Percentiles rank a stretch among this genome's conserved stretches.
phyloP scores from a whole-genome alignment of 495 filamentous ascomycete species.

The Tetracladium marchalianum region DNA sequence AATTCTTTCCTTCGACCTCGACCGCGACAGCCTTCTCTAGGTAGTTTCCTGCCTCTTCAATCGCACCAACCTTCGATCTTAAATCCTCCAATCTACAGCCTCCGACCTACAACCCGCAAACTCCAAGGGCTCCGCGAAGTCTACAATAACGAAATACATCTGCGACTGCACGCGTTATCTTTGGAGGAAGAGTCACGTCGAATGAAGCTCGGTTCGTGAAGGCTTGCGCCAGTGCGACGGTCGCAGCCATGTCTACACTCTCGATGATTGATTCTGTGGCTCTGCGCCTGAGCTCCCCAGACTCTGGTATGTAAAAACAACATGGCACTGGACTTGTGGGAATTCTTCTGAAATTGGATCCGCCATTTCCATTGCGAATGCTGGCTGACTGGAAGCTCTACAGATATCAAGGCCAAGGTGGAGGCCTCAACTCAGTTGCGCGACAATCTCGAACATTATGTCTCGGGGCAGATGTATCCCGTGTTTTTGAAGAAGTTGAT shows the following conservation, averaged over 20 bases:
- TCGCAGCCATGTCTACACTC: constrained; percentile 37
- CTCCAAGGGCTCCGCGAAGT: background rate
- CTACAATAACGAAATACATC: background rate
- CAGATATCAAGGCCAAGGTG: constrained; percentile 67
- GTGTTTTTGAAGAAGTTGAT: constrained; percentile 76
- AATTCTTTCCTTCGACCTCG: too few species aligned
- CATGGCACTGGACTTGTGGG: too few species aligned
- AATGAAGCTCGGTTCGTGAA: constrained; percentile 14
- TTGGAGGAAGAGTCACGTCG: background rate
- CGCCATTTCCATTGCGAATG: background rate
- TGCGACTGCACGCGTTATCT: too few species aligned
- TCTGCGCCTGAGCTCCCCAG: constrained; percentile 39
- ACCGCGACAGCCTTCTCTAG: background rate
- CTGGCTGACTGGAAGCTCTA: constrained; percentile 3
- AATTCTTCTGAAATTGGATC: background rate
- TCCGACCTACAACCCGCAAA: background rate
- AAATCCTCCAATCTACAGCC: background rate
- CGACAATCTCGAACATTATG: constrained; percentile 70
- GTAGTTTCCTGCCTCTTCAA: background rate
- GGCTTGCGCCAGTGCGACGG: constrained; percentile 16
- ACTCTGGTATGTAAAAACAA: constrained; percentile 31
- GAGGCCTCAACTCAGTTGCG: constrained; percentile 71
- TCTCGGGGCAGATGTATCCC: constrained; percentile 48
- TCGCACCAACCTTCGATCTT: background rate
- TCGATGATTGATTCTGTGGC: constrained; percentile 42